Percentiles rank a stretch among this genome's conserved stretches.
Evolutionary conservation across 352 stramenopile species (phyloP).

Genomic region (Phytophthora megakarya): DNA sequence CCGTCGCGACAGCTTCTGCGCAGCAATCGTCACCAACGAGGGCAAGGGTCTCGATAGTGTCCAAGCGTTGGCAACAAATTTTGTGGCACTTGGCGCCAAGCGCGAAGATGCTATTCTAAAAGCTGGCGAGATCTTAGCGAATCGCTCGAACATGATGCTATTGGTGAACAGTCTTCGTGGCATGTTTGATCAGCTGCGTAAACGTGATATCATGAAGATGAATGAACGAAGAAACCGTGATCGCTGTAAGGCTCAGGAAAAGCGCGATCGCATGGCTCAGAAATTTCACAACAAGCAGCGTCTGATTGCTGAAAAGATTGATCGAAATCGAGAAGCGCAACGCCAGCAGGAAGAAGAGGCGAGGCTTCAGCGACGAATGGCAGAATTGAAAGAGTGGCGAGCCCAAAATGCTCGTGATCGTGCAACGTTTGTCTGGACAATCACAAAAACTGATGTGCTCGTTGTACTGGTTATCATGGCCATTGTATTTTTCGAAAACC

Average conservation of each 20-base stretch:
- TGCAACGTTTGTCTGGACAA: slow-evolving; percentile 55
- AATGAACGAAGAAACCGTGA: slow-evolving; percentile 68
- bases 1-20: slow-evolving; percentile 66
- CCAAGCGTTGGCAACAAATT: slow-evolving; percentile 60
- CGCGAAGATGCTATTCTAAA: slow-evolving; percentile 72
- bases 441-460: slow-evolving; percentile 77
- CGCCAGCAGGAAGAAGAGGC: slow-evolving; percentile 56
- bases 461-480: slow-evolving; percentile 76
- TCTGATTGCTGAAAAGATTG: slow-evolving; percentile 69
- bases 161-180: slow-evolving; percentile 62
- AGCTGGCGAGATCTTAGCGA: slow-evolving; percentile 76
- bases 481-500: slow-evolving; percentile 77
- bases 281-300: slow-evolving; percentile 77
- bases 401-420: slow-evolving; percentile 41
- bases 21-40: slow-evolving; percentile 59
- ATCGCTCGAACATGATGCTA: slow-evolving; percentile 83
- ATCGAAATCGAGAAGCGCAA: slow-evolving; percentile 53
- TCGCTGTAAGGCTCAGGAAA: slow-evolving; percentile 57
- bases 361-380: slow-evolving; percentile 33
- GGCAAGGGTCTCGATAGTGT: slow-evolving; percentile 66
- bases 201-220: slow-evolving; percentile 81
- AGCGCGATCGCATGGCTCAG: slow-evolving; percentile 59
- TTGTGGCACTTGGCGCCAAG: slow-evolving; percentile 68
- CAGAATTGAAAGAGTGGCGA: slow-evolving; percentile 44
- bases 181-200: slow-evolving; percentile 77